A percentile compares a stretch with the other conserved stretches of the same genome.
Evolutionary conservation across 805 yeast species (phyloP).

Genomic region (Wickerhamomyces queroliae): DNA sequence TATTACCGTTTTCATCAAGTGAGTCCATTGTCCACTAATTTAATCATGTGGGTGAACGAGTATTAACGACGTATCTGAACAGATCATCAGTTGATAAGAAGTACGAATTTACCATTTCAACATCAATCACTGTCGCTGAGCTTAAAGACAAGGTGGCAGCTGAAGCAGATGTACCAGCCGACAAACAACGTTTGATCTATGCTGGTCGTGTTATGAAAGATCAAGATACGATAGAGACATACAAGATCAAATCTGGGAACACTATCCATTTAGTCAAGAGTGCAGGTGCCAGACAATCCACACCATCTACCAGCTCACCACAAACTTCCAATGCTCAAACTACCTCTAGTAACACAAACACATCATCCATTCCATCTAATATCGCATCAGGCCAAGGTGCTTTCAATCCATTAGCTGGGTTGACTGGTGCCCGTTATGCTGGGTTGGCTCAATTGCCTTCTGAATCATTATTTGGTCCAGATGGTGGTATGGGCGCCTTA

Average conservation of each 20-base stretch:
- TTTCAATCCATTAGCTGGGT: constrained; percentile 84
- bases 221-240: constrained; percentile 61
- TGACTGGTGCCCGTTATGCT: constrained; percentile 94
- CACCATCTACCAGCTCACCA: constrained; percentile 16
- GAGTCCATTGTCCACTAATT: too few relatives aligned
- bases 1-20: constrained; percentile 1
- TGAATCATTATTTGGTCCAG: constrained; percentile 88
- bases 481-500: constrained; percentile 76
- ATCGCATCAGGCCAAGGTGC: constrained; percentile 86
- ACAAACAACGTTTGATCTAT: constrained; percentile 84
- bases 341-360: constrained; percentile 9
- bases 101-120: constrained; percentile 54
- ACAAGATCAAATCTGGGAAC: constrained; percentile 82
- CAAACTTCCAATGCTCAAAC: constrained; percentile 21
- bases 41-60: too few relatives aligned
- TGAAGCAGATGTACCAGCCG: constrained; percentile 61
- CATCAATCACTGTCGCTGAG: constrained; percentile 53
- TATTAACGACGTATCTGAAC: not conserved
- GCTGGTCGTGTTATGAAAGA: constrained; percentile 94
- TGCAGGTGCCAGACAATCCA: constrained; percentile 41
- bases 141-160: constrained; percentile 62
- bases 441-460: constrained; percentile 87
- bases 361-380: constrained; percentile 54
- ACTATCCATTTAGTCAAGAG: constrained; percentile 88
- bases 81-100: constrained; percentile 67